Conservation (phyloP, 2,329 filamentous ascomycete genomes). For the Epicoccum sorghinum region DNA sequence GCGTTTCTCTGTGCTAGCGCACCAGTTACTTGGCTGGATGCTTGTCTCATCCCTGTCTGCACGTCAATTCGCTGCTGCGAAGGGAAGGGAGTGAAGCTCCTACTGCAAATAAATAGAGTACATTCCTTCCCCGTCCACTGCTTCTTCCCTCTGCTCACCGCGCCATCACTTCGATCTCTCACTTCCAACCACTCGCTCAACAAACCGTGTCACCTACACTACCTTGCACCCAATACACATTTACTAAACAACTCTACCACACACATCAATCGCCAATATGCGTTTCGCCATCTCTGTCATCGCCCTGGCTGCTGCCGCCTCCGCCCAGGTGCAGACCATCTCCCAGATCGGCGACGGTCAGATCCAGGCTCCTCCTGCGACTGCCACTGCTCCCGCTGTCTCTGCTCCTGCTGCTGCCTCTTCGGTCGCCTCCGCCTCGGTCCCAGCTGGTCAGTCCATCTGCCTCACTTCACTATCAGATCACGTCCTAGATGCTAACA, state of each 20-base stretch:
- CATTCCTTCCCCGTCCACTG: constrained; percentile 17
- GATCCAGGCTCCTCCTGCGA: constrained; percentile 39
- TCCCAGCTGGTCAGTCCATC: constrained; percentile 2
- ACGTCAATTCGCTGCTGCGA: constrained; percentile 5
- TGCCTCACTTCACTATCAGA: background rate
- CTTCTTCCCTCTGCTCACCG: constrained; percentile 8
- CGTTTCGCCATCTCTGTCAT: constrained; percentile 39
- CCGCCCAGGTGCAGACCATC: constrained; percentile 42
- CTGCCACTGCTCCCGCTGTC: constrained; percentile 9
- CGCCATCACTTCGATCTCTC: background rate
- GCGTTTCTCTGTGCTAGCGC: background rate
- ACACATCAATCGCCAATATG: constrained; percentile 34
- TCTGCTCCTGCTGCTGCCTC: constrained; percentile 10
- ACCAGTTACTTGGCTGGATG: constrained; percentile 12
- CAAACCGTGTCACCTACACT: too few relatives aligned
- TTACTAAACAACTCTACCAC: constrained; percentile 3
- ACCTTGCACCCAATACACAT: background rate
- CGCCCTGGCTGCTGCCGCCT: constrained; percentile 37
- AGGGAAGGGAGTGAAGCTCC: constrained; percentile 14
- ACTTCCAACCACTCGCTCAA: background rate
- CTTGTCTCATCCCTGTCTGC: constrained; percentile 15
- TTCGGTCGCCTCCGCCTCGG: constrained; percentile 1
- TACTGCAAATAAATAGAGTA: constrained; percentile 19
- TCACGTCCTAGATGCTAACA: background rate
- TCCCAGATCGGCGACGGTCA: constrained; percentile 48